Percentiles rank a stretch among this genome's conserved stretches.
phyloP scores from a whole-genome alignment of 768 basidiomycete species.

The Hygrophorus russula region DNA sequence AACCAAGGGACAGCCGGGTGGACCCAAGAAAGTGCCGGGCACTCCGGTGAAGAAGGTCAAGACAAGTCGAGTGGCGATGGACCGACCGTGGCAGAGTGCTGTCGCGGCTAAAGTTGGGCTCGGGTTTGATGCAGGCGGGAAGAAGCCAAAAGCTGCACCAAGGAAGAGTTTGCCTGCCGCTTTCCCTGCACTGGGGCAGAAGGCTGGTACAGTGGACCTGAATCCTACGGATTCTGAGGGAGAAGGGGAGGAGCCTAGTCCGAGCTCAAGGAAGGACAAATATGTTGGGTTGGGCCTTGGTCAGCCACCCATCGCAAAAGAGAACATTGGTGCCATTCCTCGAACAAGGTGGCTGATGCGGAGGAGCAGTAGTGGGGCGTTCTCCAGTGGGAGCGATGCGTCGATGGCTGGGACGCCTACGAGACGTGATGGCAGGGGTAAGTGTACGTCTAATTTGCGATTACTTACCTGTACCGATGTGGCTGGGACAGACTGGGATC shows the following conservation, averaged over 20 bases:
- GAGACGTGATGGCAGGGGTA: constrained; percentile 38
- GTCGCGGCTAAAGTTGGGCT: constrained; percentile 56
- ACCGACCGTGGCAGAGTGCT: constrained; percentile 75
- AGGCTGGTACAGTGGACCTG: constrained; percentile 16
- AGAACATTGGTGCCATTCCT: constrained; percentile 23
- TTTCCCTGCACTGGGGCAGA: constrained; percentile 33
- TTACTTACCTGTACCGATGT: constrained; percentile 1
- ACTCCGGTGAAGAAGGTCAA: constrained; percentile 75
- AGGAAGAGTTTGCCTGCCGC: constrained; percentile 71
- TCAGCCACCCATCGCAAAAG: constrained; percentile 27
- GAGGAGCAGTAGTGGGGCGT: constrained; percentile 72
- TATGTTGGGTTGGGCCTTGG: constrained; percentile 63
- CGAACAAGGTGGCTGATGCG: constrained; percentile 57
- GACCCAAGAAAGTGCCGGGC: constrained; percentile 56
- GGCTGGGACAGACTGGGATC: constrained; percentile 37
- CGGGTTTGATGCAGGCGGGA: constrained; percentile 33
- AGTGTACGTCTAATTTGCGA: constrained; percentile 12
- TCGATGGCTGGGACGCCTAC: constrained; percentile 55
- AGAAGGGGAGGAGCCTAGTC: constrained; percentile 60
- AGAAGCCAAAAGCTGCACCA: constrained; percentile 27
- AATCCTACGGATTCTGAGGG: constrained; percentile 39
- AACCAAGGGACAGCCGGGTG: constrained; percentile 23
- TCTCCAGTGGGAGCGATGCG: constrained; percentile 64
- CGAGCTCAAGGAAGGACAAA: constrained; percentile 34
- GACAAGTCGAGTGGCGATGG: constrained; percentile 42